phyloP scores from a whole-genome alignment of 2,329 filamentous ascomycete species.

The Botrytis elliptica region DNA sequence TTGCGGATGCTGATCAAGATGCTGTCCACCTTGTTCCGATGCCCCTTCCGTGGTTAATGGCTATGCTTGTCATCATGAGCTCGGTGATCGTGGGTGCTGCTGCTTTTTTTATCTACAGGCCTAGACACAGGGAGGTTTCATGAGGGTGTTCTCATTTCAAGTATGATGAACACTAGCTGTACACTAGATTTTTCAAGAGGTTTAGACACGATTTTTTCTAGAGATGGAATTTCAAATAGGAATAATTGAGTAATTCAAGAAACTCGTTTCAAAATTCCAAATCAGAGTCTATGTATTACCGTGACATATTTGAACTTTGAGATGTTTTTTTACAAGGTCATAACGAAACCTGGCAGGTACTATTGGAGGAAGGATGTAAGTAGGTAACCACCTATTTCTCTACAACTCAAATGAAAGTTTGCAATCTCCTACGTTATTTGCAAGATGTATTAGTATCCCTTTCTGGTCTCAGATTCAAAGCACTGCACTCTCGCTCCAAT shows the following conservation, averaged over 20 bases:
- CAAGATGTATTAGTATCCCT: background rate
- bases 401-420: background rate
- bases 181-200: background rate
- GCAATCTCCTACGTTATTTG: background rate
- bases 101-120: background rate
- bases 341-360: background rate
- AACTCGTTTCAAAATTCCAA: accelerated
- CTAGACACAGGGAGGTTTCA: no score
- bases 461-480: background rate
- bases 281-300: background rate
- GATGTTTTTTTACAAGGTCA: no score
- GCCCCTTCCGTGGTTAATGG: background rate
- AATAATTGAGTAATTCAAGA: background rate
- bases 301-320: background rate
- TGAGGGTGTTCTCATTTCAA: background rate
- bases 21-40: background rate
- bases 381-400: background rate
- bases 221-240: background rate
- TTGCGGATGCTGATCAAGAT: background rate
- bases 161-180: no score
- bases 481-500: background rate
- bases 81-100: background rate
- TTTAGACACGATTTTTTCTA: background rate
- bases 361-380: background rate
- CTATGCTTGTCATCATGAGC: background rate